phyloP scores from a whole-genome alignment of 2,329 filamentous ascomycete species.

The Lachnum nothofagi region DNA sequence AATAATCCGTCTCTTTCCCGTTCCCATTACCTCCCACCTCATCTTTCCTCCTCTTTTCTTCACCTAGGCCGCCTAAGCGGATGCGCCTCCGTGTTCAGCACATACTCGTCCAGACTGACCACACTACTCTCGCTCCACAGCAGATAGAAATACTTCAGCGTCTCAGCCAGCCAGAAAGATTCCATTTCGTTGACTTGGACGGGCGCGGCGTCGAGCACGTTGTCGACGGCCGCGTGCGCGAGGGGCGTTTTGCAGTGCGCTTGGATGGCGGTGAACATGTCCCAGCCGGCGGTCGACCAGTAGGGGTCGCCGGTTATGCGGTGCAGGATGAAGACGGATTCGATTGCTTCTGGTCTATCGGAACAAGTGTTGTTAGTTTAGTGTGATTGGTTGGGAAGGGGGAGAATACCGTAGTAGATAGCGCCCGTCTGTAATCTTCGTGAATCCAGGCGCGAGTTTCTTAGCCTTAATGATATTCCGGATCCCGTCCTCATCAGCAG shows the following conservation, averaged over 20 bases:
- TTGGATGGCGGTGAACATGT: conserved; percentile 44
- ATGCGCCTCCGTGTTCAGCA: conserved; percentile 28
- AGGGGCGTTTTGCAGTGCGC: conserved; percentile 39
- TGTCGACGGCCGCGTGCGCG: conserved; percentile 40
- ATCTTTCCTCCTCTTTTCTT: background rate
- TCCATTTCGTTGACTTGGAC: conserved; percentile 51
- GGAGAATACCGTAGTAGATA: conserved; percentile 28
- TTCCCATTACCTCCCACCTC: no score
- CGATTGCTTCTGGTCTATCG: conserved; percentile 62
- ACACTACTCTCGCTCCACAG: conserved; percentile 44
- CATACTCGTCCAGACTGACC: conserved; percentile 58
- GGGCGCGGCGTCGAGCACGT: conserved; percentile 33
- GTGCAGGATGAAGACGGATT: conserved; percentile 60
- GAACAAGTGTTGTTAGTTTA: no score
- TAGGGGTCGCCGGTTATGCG: conserved; percentile 29
- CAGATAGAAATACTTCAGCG: conserved; percentile 60
- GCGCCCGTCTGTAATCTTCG: conserved; percentile 19
- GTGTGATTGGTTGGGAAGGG: no score
- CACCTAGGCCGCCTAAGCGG: background rate
- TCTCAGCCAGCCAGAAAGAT: conserved; percentile 59
- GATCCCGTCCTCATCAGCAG: conserved; percentile 9
- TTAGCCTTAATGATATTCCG: conserved; percentile 12
- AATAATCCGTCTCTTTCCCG: no score
- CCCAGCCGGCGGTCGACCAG: conserved; percentile 42
- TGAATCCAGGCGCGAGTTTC: conserved; percentile 24